Percentiles rank a stretch among this genome's conserved stretches.
phyloP scores from a whole-genome alignment of 2,329 filamentous ascomycete species.

The Epichloe sibirici region DNA sequence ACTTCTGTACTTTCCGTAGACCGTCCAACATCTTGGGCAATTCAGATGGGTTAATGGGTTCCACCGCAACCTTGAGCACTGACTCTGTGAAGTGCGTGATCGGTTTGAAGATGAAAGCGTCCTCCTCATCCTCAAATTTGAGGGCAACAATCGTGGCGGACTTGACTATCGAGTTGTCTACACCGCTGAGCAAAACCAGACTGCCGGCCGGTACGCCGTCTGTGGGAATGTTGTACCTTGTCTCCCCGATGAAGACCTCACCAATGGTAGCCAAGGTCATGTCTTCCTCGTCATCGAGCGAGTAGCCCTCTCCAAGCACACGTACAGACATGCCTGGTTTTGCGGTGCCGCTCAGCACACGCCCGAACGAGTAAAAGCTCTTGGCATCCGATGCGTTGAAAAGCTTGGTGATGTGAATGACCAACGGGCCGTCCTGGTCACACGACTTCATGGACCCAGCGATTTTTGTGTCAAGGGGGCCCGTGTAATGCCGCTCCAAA shows the following conservation, averaged over 20 bases:
- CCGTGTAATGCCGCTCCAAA: conserved; percentile 82
- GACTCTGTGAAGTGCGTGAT: conserved; percentile 93
- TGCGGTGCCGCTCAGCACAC: conserved; percentile 86
- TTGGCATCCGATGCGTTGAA: conserved; percentile 88
- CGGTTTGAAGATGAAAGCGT: conserved; percentile 89
- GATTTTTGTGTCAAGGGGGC: conserved; percentile 70
- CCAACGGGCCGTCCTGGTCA: conserved; percentile 77
- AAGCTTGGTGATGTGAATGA: conserved; percentile 88
- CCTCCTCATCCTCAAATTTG: conserved; percentile 73
- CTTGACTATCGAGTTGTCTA: conserved; percentile 98
- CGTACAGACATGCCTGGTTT: conserved; percentile 72
- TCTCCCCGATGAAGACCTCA: conserved; percentile 82
- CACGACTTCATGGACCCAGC: conserved; percentile 71
- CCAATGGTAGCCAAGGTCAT: conserved; percentile 80
- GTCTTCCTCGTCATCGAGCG: conserved; percentile 93
- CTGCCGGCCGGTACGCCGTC: conserved; percentile 91
- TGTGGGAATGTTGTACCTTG: conserved; percentile 82
- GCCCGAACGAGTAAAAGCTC: conserved; percentile 77
- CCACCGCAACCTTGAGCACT: conserved; percentile 93
- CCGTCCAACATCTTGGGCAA: conserved; percentile 98
- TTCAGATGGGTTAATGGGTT: conserved; percentile 96
- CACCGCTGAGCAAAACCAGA: conserved; percentile 78
- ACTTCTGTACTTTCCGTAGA: conserved; percentile 93
- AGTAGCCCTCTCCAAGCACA: conserved; percentile 90
- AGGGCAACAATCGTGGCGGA: conserved; percentile 80